Evolutionary conservation across 176 grass and related monocot species (phyloP), one percentile per base, ranked within the genome.

Genomic region (Cenchrus purpureus): DNA sequence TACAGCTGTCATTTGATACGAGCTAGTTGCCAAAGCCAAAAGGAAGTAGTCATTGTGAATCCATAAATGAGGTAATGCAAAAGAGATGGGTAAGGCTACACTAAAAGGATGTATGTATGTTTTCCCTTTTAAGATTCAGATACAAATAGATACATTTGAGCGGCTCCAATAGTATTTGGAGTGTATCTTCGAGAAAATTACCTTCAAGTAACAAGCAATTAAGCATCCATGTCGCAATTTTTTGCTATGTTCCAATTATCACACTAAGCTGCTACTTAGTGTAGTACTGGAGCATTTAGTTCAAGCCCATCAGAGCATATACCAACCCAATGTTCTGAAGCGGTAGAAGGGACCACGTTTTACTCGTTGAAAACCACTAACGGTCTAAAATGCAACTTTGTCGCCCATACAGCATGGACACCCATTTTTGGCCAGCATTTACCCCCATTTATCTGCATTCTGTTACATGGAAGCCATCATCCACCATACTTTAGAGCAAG

Each of bases 401-500:
- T 79, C 16, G 2, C 32, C 53, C 55, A 76, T 40, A 52, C 12
- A 16, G 31, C 53, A 42, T 58, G 14, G 13, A 28, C 20, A 10
- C 59, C 59, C 29, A 10, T 80, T 55, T 28, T 54, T 43, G 28
- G 34, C 37, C 37, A 40, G 37, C 55, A 60, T 45, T 45, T 62
- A 44, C 56, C 17, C 17, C 42, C 57, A 62, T 28, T 20, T 45
- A 20, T 78, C 40, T 40, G 31, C 37, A 45, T 8, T 61, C 31
- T 46, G 57, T 42, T 58, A 68, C 51, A 81, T 54, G 51, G 22
- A 51, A 70, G 55, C 37, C 65, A 70, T 42, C 51, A 58, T 6
- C 65, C 20, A 60, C 14, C 34, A 61, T 82, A 60, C 68, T 82
- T 82, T 82, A 40, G 54, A 60, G 60, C 48, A 66, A 76, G 50